Evolutionary conservation across 495 filamentous ascomycete species (phyloP).

Genomic region (Peziza echinospora): DNA sequence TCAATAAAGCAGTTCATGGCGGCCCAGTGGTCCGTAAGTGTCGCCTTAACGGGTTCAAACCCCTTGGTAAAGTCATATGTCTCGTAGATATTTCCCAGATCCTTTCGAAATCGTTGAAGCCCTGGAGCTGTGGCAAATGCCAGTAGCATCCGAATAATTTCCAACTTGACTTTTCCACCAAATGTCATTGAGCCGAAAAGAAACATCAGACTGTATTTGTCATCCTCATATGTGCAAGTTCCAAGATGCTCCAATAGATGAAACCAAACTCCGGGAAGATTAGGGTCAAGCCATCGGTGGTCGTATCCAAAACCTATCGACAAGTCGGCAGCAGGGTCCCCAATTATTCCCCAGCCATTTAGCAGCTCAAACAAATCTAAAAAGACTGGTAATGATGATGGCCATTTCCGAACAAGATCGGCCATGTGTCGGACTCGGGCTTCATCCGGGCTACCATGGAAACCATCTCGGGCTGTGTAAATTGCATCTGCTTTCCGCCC

Average conservation of each 20-base stretch:
- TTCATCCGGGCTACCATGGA: neutral
- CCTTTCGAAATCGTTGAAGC: too few species aligned
- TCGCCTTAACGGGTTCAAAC: slow-evolving; percentile 2
- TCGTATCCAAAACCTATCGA: neutral
- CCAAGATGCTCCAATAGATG: too few species aligned
- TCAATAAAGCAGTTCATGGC: neutral
- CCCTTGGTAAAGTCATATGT: slow-evolving; percentile 3
- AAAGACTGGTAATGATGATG: neutral
- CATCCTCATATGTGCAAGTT: too few species aligned
- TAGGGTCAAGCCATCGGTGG: slow-evolving; percentile 1
- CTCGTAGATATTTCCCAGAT: neutral
- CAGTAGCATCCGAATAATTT: neutral
- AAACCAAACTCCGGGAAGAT: neutral
- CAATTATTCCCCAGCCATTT: neutral
- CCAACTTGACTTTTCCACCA: too few species aligned
- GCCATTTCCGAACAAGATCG: neutral
- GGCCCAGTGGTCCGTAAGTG: neutral
- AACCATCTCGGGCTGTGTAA: neutral
- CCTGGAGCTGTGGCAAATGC: neutral
- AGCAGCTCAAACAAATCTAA: slow-evolving; percentile 1
- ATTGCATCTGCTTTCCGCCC: neutral
- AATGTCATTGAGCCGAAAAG: too few species aligned
- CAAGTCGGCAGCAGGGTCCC: neutral
- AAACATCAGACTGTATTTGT: too few species aligned
- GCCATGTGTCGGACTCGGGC: slow-evolving; percentile 3